Evolutionary conservation across 306 rosid species (phyloP).

Genomic region (Vigna angularis): DNA sequence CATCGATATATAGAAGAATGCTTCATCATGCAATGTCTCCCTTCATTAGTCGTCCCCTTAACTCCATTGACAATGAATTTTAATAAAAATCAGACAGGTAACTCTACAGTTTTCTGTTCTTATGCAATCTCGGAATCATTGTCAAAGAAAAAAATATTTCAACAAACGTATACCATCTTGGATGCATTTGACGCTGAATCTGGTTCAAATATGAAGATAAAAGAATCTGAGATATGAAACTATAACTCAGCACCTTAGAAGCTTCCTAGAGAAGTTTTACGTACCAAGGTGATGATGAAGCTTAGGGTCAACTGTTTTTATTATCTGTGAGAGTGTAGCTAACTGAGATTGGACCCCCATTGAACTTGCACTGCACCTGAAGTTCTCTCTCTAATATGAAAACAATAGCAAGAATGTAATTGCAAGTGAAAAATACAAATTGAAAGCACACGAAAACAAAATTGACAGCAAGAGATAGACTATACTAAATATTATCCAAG

Average conservation of each 20-base stretch:
- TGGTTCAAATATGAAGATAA: conserved; percentile 22
- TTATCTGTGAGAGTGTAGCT: conserved; percentile 89
- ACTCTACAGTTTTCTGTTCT: conserved; percentile 3
- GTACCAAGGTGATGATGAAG: conserved; percentile 98
- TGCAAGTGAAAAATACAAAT: conserved; percentile 23
- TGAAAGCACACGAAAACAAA: conserved; percentile 23
- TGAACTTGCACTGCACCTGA: conserved; percentile 72
- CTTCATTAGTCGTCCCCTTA: neutral
- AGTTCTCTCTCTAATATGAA: conserved; percentile 81
- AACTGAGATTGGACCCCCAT: conserved; percentile 96
- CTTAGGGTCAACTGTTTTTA: conserved; percentile 84
- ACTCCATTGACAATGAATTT: conserved; percentile 20
- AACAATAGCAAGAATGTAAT: conserved; percentile 50
- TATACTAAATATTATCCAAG: neutral
- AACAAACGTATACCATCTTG: conserved; percentile 1
- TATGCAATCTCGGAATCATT: conserved; percentile 8
- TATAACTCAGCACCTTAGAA: conserved; percentile 33
- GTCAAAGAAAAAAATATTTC: conserved; percentile 11
- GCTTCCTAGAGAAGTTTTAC: conserved; percentile 34
- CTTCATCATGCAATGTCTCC: conserved; percentile 26
- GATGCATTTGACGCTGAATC: conserved; percentile 15
- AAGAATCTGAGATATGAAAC: conserved; percentile 29
- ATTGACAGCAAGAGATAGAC: conserved; percentile 2
- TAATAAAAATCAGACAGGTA: neutral
- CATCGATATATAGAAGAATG: conserved; percentile 28